phyloP scores from a whole-genome alignment of 2,329 filamentous ascomycete genomes.

The Colletotrichum aenigma region DNA sequence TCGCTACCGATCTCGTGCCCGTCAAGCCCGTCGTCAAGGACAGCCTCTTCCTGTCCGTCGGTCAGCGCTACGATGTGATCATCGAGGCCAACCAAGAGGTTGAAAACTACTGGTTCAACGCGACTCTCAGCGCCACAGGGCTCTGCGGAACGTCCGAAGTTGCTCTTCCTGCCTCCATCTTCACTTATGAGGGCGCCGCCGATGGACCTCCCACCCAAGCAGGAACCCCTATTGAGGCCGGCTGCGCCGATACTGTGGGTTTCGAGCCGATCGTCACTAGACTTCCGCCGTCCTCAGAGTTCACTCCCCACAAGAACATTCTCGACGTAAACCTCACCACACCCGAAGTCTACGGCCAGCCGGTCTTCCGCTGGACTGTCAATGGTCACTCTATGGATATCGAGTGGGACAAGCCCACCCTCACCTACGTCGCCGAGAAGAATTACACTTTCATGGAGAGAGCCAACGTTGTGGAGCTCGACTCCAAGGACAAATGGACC shows the following conservation, averaged over 20 bases:
- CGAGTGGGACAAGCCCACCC: conserved; percentile 42
- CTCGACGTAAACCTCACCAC: conserved; percentile 24
- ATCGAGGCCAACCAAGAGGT: conserved; percentile 38
- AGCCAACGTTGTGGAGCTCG: conserved; percentile 24
- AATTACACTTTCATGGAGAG: conserved; percentile 19
- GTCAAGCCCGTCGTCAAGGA: conserved; percentile 53
- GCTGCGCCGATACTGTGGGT: conserved; percentile 24
- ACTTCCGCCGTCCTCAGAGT: conserved; percentile 26
- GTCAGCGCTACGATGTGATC: conserved; percentile 44
- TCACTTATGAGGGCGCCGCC: conserved; percentile 38
- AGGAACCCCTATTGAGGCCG: conserved; percentile 24
- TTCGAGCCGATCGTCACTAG: conserved; percentile 27
- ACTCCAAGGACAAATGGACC: conserved; percentile 28
- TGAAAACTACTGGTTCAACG: conserved; percentile 48
- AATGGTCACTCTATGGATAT: conserved; percentile 36
- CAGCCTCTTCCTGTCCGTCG: conserved; percentile 54
- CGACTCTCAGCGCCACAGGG: conserved; percentile 28
- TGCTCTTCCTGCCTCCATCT: conserved; percentile 37
- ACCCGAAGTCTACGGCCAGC: conserved; percentile 16
- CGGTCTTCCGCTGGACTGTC: conserved; percentile 32
- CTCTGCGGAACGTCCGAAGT: conserved; percentile 34
- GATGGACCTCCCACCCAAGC: conserved; percentile 29
- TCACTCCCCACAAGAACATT: conserved; percentile 24
- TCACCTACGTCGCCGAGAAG: conserved; percentile 29
- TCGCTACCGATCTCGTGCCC: conserved; percentile 58